Conservation (phyloP, 176 grass and related monocot species). For the Carex cristatella region DNA sequence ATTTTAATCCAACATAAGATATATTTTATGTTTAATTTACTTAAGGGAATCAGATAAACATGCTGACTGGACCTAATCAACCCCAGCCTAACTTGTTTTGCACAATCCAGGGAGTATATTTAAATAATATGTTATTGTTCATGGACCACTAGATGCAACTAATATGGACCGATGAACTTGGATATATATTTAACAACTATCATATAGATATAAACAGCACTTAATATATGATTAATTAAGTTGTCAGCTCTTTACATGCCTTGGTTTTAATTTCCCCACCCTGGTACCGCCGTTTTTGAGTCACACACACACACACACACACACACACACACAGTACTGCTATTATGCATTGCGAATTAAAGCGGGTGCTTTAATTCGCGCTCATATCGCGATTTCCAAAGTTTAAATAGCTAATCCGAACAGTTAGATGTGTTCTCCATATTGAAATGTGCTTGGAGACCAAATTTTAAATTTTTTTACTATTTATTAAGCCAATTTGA, state of each 20-base stretch:
- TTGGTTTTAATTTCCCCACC: background rate
- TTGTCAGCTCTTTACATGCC: background rate
- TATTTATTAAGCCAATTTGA: too few relatives aligned
- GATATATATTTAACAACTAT: background rate
- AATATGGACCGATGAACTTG: background rate
- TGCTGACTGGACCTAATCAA: constrained; percentile 1
- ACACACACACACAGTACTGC: too few relatives aligned
- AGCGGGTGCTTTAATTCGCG: too few relatives aligned
- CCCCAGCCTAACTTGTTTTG: background rate
- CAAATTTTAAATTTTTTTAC: too few relatives aligned
- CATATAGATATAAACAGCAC: background rate
- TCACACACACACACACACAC: background rate
- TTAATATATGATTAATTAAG: background rate
- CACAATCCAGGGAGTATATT: background rate
- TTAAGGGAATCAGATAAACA: background rate
- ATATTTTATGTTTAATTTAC: background rate
- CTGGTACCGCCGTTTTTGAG: background rate
- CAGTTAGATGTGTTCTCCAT: too few relatives aligned
- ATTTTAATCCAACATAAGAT: background rate
- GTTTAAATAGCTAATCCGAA: too few relatives aligned
- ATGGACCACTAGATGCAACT: background rate
- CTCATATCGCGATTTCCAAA: too few relatives aligned
- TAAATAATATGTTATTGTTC: background rate
- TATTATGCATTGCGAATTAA: too few relatives aligned
- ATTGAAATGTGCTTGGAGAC: too few relatives aligned